phyloP scores from a whole-genome alignment of 768 basidiomycete genomes.

The Mycena capillaripes region DNA sequence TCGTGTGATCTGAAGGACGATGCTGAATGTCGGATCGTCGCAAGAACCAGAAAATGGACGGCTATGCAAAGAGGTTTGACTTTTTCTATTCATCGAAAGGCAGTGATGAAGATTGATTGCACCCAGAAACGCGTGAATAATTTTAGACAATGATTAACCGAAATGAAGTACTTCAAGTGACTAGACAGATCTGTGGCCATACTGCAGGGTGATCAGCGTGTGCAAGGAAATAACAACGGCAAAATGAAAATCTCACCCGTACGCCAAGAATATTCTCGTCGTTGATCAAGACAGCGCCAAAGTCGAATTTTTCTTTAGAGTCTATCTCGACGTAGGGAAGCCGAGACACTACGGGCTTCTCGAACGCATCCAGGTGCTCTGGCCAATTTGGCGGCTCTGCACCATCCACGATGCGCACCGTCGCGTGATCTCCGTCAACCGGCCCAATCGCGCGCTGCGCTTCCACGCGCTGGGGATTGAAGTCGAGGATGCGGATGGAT shows the following conservation, averaged over 20 bases:
- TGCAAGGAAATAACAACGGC: background rate
- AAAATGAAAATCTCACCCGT: conserved; percentile 4
- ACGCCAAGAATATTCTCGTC: conserved; percentile 29
- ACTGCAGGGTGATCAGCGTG: background rate
- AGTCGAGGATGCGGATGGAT: conserved; percentile 21
- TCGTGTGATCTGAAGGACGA: too few species aligned
- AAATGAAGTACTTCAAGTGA: conserved; percentile 21
- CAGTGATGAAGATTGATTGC: too few species aligned
- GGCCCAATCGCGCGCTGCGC: background rate
- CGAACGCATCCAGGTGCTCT: background rate
- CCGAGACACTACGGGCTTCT: background rate
- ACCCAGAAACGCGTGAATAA: too few species aligned
- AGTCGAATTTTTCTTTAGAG: conserved; percentile 19
- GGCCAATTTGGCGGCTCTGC: background rate
- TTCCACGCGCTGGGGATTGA: background rate
- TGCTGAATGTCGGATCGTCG: too few species aligned
- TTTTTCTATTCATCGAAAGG: too few species aligned
- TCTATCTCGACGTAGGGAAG: conserved; percentile 21
- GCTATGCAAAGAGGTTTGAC: too few species aligned
- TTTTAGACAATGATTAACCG: background rate
- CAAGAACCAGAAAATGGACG: too few species aligned
- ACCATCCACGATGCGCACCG: conserved; percentile 7
- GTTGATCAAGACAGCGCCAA: conserved; percentile 22
- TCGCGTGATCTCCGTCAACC: background rate
- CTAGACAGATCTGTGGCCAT: background rate